These are phyloP conservation scores for Rhytidiadelphus loreus DNA, from an alignment of 225 moss, liverwort and hornwort species.

Conservation along the genomic window DNA sequence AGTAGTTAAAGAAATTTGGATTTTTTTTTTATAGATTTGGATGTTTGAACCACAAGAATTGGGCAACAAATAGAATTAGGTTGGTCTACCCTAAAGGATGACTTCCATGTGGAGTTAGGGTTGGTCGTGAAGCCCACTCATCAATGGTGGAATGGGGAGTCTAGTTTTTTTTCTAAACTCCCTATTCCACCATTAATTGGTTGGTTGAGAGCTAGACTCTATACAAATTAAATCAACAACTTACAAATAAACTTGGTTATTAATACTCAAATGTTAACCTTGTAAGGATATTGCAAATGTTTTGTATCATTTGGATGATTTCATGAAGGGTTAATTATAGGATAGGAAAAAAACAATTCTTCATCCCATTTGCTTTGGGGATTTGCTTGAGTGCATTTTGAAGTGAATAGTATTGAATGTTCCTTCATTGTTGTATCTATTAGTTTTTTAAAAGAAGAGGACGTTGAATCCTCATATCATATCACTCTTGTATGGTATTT, in stretches of 20 bases:
- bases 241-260: neutral
- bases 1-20: no score
- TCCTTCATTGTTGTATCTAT: no score
- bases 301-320: neutral
- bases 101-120: no score
- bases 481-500: neutral
- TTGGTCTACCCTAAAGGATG: no score
- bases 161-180: no score
- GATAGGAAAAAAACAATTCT: neutral
- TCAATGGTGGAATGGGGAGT: no score
- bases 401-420: no score
- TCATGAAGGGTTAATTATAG: accelerated
- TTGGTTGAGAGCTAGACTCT: neutral
- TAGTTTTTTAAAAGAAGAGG: neutral
- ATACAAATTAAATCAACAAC: neutral
- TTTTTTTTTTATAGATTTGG: no score
- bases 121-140: no score
- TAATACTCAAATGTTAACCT: neutral
- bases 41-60: no score
- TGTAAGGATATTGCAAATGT: accelerated
- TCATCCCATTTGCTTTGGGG: neutral
- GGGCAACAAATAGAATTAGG: no score
- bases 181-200: no score
- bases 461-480: accelerated
- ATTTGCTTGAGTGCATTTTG: neutral